phyloP scores from a whole-genome alignment of 202 grass and related monocot genomes.

The Eragrostis tef region DNA sequence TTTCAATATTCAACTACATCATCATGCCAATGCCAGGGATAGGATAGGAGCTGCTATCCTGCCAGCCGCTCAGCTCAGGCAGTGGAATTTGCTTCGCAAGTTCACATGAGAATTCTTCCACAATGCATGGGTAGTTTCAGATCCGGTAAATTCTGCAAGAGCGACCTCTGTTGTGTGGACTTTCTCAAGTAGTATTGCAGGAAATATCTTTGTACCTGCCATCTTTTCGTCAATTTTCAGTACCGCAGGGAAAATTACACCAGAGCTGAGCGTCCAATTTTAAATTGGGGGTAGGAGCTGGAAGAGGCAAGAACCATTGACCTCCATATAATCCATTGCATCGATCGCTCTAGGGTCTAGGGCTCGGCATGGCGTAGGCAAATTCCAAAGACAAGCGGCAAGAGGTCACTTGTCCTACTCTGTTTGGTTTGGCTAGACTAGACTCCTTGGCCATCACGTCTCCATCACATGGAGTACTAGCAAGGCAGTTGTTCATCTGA shows the following conservation, averaged over 20 bases:
- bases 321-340: neutral
- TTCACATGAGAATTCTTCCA: neutral
- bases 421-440: neutral
- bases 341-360: neutral
- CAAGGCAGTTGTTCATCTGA: neutral
- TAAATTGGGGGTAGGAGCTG: neutral
- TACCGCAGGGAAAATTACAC: neutral
- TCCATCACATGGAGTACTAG: constrained; percentile 7
- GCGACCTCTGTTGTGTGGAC: neutral
- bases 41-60: neutral
- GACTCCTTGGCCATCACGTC: neutral
- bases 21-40: neutral
- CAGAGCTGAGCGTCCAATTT: neutral
- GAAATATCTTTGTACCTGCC: neutral
- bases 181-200: neutral
- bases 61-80: neutral
- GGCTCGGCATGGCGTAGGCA: neutral
- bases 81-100: too few species aligned
- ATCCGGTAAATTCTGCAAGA: neutral
- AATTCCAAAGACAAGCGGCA: constrained; percentile 37
- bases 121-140: neutral
- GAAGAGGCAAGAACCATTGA: neutral
- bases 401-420: constrained; percentile 20
- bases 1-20: neutral
- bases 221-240: neutral